Conservation (phyloP, 1,139 yeast species). For the Magnusiomyces fungicola region DNA sequence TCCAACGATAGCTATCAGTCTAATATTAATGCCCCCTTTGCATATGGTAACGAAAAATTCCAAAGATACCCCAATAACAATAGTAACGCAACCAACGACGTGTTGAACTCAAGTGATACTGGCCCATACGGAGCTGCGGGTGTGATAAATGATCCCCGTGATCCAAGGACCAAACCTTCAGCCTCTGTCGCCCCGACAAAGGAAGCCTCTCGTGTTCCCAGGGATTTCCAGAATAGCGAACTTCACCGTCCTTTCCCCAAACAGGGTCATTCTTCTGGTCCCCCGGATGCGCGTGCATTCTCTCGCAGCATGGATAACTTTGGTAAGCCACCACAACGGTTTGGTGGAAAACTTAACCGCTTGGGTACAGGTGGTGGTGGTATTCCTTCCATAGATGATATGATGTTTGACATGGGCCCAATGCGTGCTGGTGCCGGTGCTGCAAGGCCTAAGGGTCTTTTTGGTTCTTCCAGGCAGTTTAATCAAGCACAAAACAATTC, state of each 20-base stretch:
- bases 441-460: not conserved
- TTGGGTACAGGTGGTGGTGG: not conserved
- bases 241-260: not conserved
- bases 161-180: not conserved
- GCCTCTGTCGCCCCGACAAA: not conserved
- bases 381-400: conserved; percentile 13
- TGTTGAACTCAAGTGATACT: not conserved
- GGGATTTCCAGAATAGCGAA: conserved; percentile 7
- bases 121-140: not conserved
- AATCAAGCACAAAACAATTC: not conserved
- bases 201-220: conserved; percentile 2
- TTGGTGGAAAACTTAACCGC: not conserved
- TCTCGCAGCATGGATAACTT: not conserved
- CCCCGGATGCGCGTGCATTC: not conserved
- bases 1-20: not conserved
- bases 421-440: conserved; percentile 15
- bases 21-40: not conserved
- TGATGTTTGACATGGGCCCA: conserved; percentile 17
- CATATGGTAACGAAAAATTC: not conserved
- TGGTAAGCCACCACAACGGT: not conserved
- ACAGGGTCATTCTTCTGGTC: not conserved
- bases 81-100: not conserved
- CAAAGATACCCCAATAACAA: not conserved
- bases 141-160: not conserved
- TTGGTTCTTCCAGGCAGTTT: conserved; percentile 2